Conservation (phyloP, 345 rosid species). For the Brassica carinata region DNA sequence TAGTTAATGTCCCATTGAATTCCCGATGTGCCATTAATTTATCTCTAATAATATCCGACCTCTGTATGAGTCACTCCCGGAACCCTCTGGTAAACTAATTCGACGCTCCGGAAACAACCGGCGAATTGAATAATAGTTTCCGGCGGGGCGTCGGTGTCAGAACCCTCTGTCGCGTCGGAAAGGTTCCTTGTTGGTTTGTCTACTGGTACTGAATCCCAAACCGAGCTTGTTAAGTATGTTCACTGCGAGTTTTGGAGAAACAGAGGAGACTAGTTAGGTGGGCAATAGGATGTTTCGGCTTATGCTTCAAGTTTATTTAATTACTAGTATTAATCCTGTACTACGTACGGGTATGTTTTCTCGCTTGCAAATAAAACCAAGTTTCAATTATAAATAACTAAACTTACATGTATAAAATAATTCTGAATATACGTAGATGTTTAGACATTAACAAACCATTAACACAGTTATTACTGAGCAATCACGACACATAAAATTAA, state of each 20-base stretch:
- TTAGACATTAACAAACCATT: too few species aligned
- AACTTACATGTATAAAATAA: too few species aligned
- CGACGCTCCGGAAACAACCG: constrained; percentile 96
- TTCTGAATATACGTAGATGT: too few species aligned
- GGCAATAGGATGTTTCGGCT: background rate
- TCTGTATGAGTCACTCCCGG: constrained; percentile 77
- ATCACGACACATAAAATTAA: too few species aligned
- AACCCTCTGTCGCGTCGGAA: constrained; percentile 60
- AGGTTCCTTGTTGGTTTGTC: constrained; percentile 55
- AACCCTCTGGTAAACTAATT: constrained; percentile 80
- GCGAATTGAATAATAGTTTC: constrained; percentile 79
- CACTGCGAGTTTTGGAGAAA: constrained; percentile 48
- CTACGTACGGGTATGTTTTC: too few species aligned
- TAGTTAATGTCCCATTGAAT: too few species aligned
- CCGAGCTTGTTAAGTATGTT: constrained; percentile 89
- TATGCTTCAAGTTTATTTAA: background rate
- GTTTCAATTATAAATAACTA: too few species aligned
- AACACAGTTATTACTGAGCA: too few species aligned
- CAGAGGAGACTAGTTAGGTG: constrained; percentile 1
- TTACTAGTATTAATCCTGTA: too few species aligned
- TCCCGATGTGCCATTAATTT: too few species aligned
- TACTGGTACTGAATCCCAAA: constrained; percentile 49
- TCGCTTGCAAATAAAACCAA: too few species aligned
- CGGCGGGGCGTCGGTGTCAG: constrained; percentile 73
- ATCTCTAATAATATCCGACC: constrained; percentile 53